Conservation (phyloP, 768 basidiomycete genomes). For the Exidia glandulosa region DNA sequence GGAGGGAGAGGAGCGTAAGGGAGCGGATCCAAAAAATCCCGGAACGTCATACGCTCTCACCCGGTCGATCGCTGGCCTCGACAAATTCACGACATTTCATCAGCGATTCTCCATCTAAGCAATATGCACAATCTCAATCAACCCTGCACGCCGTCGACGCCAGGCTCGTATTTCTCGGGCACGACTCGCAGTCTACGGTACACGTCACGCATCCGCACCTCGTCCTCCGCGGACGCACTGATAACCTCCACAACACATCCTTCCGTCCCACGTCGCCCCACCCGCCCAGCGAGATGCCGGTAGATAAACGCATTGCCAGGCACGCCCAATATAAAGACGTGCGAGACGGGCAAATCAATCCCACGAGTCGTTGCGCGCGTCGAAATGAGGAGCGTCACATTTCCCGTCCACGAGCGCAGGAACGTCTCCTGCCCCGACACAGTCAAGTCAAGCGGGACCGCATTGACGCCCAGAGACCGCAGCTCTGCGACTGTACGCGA, state of each 20-base stretch:
- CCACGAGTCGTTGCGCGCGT: conserved; percentile 64
- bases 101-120: no score
- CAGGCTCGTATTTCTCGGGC: neutral
- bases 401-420: conserved; percentile 20
- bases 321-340: conserved; percentile 64
- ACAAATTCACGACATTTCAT: neutral
- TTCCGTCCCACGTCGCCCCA: conserved; percentile 55
- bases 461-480: conserved; percentile 54
- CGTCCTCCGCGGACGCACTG: conserved; percentile 22
- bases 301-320: conserved; percentile 45
- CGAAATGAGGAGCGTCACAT: conserved; percentile 43
- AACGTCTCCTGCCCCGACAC: conserved; percentile 29
- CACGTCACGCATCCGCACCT: neutral
- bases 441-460: conserved; percentile 46
- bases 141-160: conserved; percentile 9
- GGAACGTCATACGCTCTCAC: conserved; percentile 9
- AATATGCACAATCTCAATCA: neutral
- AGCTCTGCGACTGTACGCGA: conserved; percentile 55
- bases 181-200: neutral
- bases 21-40: conserved; percentile 10
- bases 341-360: conserved; percentile 61
- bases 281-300: conserved; percentile 60
- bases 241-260: conserved; percentile 62
- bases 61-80: conserved; percentile 22
- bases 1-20: conserved; percentile 12